Base-by-base conservation (phyloP, 331 rosid genomes). In the Rosa hybrid region DNA sequence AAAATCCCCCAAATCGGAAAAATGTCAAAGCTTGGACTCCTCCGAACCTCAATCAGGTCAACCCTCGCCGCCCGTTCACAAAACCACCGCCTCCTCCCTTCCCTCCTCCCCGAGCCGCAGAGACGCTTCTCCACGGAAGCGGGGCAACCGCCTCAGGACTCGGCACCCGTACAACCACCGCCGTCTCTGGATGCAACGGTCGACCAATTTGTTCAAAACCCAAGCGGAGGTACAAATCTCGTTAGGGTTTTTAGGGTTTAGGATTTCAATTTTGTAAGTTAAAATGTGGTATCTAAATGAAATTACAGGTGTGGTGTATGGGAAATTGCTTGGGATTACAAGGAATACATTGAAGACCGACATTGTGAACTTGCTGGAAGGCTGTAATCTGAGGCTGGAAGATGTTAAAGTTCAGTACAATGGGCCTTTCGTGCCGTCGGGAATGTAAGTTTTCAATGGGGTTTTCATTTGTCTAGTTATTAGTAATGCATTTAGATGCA, bases 381-480 rank as follows among this genome's bases (percentile, higher is more conserved):
- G 90, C 38, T 93, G 89, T 72, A 84, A 88, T 74, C 82, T 95
- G 91, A 80, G 87, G 62, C 45, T 89, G 82, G 91, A 89, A 12
- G 97, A 91, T 90, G 90, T 91, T 71, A 95, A 88, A 87, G 81
- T 90, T 45, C 90, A 95, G 0, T 91, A 93, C 81, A 78, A 7
- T 81, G 72, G 88, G 60, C 8, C 9, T 72, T 91, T 45, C 72
- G 0, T 1, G 5, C 91, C 94, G 5, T 9, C 3, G 6, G 84
- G 89, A 84, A 84, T 84, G 99, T 96, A 87, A 81, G 76, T 74
- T 45, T 44, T n/a, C 20, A 5, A 14, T 50, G 14, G 56, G 56
- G 23, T 76, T 60, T 71, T 80, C 13, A 77, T 75, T 72, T 34
- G 63, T 71, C 41, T 13, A 12, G 8, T 60, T 3, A 4, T 20